Evolutionary conservation across 352 stramenopile species (phyloP), one percentile per base, ranked within the genome.

Genomic region (Aphanomyces stellatus): DNA sequence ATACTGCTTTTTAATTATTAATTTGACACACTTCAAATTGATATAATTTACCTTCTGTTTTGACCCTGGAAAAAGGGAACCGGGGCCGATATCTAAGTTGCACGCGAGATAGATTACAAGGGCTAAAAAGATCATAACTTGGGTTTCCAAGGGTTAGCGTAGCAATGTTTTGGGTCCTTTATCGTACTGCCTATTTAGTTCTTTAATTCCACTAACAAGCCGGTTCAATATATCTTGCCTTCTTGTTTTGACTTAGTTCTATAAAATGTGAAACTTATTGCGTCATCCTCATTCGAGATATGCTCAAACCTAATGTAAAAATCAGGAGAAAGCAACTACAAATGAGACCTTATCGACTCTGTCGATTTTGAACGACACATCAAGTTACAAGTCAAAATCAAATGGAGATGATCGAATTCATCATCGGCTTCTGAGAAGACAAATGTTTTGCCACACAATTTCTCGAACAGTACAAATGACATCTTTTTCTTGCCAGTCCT

Each of bases 231-330:
- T 53, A 53, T 53, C 22, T 53, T 53, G 5, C 67, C 73, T 15
- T 48, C n/a, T 59, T 81, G 68, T 24, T 79, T 67, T 4, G 72
- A 76, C 34, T 79, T 78, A 63, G 73, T 77, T 25, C 78, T 69
- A 1, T 73, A 62, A 42, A 79, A 81, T 42, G 70, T 76, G 0
- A 79, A 64, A 22, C 69, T 61, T 0, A 78, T 46, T 6, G 75
- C 69, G 62, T 81, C 73, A 17, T 73, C 70, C 0, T 59, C 35
- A 59, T 59, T 79, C 22, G 71, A 57, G 2, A 79, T 35, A 37
- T 78, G 71, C 11, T 34, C 7, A 27, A 49, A 48, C 22, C 46
- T 53, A 3, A 8, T 17, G 37, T 43, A 17, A 43, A 43, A 17
- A 17, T 43, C 17, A 17, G 8, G 17, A 43, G 17, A 43, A 17